phyloP scores from a whole-genome alignment of 2,329 filamentous ascomycete species.

The Penicillium sp. region DNA sequence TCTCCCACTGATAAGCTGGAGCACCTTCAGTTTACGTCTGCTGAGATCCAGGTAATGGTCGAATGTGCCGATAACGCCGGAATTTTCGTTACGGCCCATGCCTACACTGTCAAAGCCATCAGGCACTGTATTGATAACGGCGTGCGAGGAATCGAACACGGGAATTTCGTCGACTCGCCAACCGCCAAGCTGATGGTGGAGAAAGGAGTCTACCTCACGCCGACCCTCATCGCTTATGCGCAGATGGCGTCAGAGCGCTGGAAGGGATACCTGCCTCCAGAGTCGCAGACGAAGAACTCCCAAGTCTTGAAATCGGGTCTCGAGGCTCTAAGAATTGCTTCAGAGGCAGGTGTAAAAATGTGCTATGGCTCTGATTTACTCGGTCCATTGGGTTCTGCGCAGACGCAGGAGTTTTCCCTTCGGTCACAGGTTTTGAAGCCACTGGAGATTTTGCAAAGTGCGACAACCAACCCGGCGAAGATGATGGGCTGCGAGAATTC shows the following conservation, averaged over 20 bases:
- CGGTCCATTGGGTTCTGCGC: slow-evolving; percentile 49
- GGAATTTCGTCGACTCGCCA: slow-evolving; percentile 45
- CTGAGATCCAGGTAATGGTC: slow-evolving; percentile 57
- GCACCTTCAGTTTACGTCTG: slow-evolving; percentile 57
- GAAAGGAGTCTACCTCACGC: slow-evolving; percentile 53
- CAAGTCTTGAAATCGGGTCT: slow-evolving; percentile 52
- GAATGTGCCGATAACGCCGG: slow-evolving; percentile 52
- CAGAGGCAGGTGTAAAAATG: slow-evolving; percentile 56
- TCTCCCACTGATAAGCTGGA: slow-evolving; percentile 57
- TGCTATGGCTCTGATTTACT: slow-evolving; percentile 59
- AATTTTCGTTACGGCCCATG: slow-evolving; percentile 59
- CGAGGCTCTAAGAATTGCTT: slow-evolving; percentile 49
- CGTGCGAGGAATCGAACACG: slow-evolving; percentile 58
- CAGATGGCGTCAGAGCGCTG: slow-evolving; percentile 49
- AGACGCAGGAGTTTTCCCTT: slow-evolving; percentile 52
- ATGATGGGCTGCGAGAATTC: slow-evolving; percentile 50
- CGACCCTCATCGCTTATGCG: slow-evolving; percentile 55
- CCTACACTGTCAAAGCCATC: slow-evolving; percentile 58
- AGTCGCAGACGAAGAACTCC: slow-evolving; percentile 51
- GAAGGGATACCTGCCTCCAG: slow-evolving; percentile 28
- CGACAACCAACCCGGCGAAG: slow-evolving; percentile 55
- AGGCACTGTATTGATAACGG: slow-evolving; percentile 57
- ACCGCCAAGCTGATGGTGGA: slow-evolving; percentile 54
- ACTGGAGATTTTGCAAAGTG: slow-evolving; percentile 49
- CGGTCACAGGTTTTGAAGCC: slow-evolving; percentile 45